These are phyloP conservation scores for Backusella parvicylindrica DNA, from an alignment of 192 early-diverging fungal genomes.

Conservation along the genomic window DNA sequence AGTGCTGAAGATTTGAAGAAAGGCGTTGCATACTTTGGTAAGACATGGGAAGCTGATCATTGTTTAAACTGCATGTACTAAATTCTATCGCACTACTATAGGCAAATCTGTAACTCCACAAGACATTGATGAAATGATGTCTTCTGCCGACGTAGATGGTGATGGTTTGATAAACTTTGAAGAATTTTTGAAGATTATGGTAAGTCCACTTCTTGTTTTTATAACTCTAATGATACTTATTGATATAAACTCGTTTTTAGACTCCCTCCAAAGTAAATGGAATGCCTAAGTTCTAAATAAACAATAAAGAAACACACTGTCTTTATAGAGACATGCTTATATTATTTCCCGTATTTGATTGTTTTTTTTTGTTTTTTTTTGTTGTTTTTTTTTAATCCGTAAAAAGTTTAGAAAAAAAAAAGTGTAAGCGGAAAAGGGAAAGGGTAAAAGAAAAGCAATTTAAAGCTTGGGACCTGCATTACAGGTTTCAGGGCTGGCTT, in stretches of 20 bases:
- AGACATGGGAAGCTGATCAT: background rate
- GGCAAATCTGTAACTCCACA: constrained; percentile 5
- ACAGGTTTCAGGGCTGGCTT: constrained; percentile 71
- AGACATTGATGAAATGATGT: constrained; percentile 10
- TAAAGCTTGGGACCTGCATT: constrained; percentile 56
- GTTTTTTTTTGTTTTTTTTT: background rate
- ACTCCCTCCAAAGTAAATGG: constrained; percentile 15
- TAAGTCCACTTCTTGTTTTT: background rate
- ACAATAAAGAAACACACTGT: background rate
- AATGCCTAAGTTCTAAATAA: background rate
- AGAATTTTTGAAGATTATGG: constrained; percentile 85
- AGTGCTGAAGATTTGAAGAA: constrained; percentile 25
- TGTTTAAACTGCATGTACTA: background rate
- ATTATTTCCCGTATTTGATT: background rate
- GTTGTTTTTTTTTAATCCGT: background rate
- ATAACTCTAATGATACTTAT: background rate
- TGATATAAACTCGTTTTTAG: background rate
- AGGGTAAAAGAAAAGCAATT: background rate
- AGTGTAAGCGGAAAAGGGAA: background rate
- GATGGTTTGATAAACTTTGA: constrained; percentile 88
- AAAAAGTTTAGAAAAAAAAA: background rate
- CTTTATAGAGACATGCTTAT: background rate
- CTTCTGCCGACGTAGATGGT: constrained; percentile 77
- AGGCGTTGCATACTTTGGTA: constrained; percentile 28
- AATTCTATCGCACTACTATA: background rate